Base-by-base conservation (phyloP, 2,329 filamentous ascomycete genomes). In the Ophiostoma perfectum region DNA sequence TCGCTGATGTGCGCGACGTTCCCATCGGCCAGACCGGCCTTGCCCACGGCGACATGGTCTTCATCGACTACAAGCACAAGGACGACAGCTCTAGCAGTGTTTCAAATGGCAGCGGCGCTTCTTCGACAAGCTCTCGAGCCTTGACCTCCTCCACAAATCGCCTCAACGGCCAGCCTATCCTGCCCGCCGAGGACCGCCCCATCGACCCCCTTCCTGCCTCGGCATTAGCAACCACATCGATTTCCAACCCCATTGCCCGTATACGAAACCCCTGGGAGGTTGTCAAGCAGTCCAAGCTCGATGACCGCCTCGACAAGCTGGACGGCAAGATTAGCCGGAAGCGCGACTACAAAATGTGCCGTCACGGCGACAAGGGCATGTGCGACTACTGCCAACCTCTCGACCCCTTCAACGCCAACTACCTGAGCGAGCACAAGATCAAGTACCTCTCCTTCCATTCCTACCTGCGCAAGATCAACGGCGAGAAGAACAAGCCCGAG, bases 351-450 rank as follows among this genome's bases (percentile, higher is more conserved):
- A 91, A 91, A 76, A 95, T 99, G 93, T 99, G 95, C 81, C 89
- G 92, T 71, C 95, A 99, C 77, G 94, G 94, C 1, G 89, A 90
- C 66, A 98, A 97, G 80, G 95, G 95, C 77, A 99, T 99, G 95
- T 99, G 95, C 79, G 95, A 99, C 80, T 96, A 97, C 80, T 99
- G 95, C 81, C 96, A 96, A 87, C 96, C 96, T 0, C 81, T 98
- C 66, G 95, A 99, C 75, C 95, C 95, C 0, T 99, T 96, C 78
- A 89, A 96, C 75, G 78, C 90, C n/a, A 88, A 88, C 68, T 97
- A 97, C 74, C 84, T 99, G 18, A 86, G 87, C 42, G 94, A 99
- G 74, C 96, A 94, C 83, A 97, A 97, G 84, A 97, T 99, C 84
- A 99, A 99, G 78, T 96, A 99, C 78, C 84, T 95, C 41, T 98